Evolutionary conservation across 2,329 filamentous ascomycete genomes (phyloP), one percentile per base, ranked within the genome.

Genomic region (Aspergillus calidoustus): DNA sequence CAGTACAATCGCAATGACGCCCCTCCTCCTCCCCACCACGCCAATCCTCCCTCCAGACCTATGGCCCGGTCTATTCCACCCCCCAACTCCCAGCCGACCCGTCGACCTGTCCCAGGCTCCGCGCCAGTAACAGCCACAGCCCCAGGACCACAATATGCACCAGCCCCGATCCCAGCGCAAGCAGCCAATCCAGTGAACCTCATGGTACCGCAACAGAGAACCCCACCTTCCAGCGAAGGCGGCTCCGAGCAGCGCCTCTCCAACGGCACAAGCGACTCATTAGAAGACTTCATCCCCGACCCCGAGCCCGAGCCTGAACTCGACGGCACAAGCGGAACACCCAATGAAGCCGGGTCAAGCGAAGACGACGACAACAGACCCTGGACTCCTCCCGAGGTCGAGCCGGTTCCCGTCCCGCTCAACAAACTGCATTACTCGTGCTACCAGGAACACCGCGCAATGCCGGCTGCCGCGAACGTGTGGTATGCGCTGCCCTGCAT

Each of bases 401-500:
- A 75, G 41, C 71, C 73, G 43, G 66, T 74, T 48, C 67, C 74
- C 7, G 72, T 77, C 9, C 73, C 73, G 4, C 67, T 80, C 56
- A 74, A 69, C 43, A 71, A 71, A 53, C 62, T 74, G 15, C 79
- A 80, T 56, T 76, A 71, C 57, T 61, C 66, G 31, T 81, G 79
- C 65, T 80, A 76, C 62, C 76, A 79, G 60, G 70, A 72, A 7
- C 79, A 81, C 54, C 69, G 71, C 13, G 65, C 67, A 0, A 78
- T 80, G 72, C 69, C 69, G 1, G 58, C 66, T 2, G 69, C 74
- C n/a, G 71, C 70, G 50, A 81, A 81, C 61, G 64, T 69, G 57
- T 76, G 76, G 73, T 75, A 77, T 64, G 69, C 78, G 5, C 68
- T 79, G 38, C 78, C 77, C 9, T 81, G 79, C 66, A 80, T 80